Conservation (phyloP, 371 early-diverging fungal species). For the Mucor racemosus region DNA sequence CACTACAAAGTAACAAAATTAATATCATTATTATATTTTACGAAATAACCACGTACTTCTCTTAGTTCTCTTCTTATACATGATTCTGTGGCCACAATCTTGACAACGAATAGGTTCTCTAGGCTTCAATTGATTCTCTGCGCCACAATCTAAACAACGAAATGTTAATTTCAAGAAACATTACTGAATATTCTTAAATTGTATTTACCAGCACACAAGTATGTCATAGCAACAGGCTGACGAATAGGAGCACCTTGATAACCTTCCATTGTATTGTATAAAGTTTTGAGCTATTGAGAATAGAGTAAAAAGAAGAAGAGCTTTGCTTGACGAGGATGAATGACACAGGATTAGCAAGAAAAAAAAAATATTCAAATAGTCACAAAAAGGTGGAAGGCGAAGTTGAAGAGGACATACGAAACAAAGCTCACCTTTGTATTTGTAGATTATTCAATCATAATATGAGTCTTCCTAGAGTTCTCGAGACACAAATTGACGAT, state of each 20-base stretch:
- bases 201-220: constrained; percentile 65
- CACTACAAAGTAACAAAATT: constrained; percentile 49
- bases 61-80: constrained; percentile 97
- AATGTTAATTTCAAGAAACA: constrained; percentile 4
- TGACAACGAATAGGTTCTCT: constrained; percentile 95
- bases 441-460: background rate
- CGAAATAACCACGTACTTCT: constrained; percentile 71
- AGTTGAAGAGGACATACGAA: background rate
- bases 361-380: constrained; percentile 1
- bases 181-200: background rate
- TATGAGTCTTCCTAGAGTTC: constrained; percentile 36
- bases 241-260: constrained; percentile 55
- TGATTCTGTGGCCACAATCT: constrained; percentile 94
- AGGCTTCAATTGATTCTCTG: constrained; percentile 90
- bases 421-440: background rate
- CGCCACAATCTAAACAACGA: constrained; percentile 74
- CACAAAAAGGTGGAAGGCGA: background rate
- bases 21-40: background rate
- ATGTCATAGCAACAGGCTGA: constrained; percentile 63
- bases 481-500: constrained; percentile 53
- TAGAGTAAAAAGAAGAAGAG: background rate
- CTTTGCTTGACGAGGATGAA: background rate
- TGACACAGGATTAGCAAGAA: background rate
- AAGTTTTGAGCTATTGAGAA: background rate
- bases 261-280: constrained; percentile 39